A percentile compares a stretch with the other conserved stretches of the same genome.
phyloP scores from a whole-genome alignment of 2,329 filamentous ascomycete genomes.

The Aureobasidium subglaciale region DNA sequence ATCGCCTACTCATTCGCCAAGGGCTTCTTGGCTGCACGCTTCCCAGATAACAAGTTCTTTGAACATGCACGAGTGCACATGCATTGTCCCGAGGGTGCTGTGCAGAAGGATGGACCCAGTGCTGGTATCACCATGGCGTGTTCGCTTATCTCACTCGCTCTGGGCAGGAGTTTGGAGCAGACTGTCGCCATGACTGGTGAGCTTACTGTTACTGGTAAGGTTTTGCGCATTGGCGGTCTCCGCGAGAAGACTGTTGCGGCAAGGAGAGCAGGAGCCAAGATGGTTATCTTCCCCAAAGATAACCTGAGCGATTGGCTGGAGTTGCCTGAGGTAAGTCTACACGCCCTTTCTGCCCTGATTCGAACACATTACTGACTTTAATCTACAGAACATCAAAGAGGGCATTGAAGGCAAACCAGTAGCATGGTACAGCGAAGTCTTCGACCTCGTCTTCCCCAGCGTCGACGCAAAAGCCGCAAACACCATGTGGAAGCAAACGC shows the following conservation, averaged over 20 bases:
- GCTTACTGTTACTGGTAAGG: slow-evolving; percentile 92
- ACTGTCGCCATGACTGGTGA: slow-evolving; percentile 97
- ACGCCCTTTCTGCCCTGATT: background rate
- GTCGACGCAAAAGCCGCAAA: slow-evolving; percentile 69
- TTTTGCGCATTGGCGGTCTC: slow-evolving; percentile 85
- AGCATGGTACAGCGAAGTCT: slow-evolving; percentile 90
- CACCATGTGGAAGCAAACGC: slow-evolving; percentile 59
- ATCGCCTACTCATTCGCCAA: slow-evolving; percentile 98
- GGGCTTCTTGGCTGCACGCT: slow-evolving; percentile 74
- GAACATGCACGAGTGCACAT: slow-evolving; percentile 92
- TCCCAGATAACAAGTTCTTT: slow-evolving; percentile 89
- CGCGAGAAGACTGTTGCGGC: slow-evolving; percentile 97
- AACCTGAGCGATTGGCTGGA: slow-evolving; percentile 97
- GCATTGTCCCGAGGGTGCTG: slow-evolving; percentile 93
- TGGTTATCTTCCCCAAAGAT: slow-evolving; percentile 89
- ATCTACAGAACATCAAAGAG: slow-evolving; percentile 84
- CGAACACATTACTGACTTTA: background rate
- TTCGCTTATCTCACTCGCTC: slow-evolving; percentile 74
- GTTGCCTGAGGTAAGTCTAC: slow-evolving; percentile 74
- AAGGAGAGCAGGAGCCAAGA: slow-evolving; percentile 82
- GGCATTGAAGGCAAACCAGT: slow-evolving; percentile 88
- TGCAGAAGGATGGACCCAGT: slow-evolving; percentile 73
- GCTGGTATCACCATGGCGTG: slow-evolving; percentile 99
- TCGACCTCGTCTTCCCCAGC: slow-evolving; percentile 79
- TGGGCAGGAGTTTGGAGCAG: slow-evolving; percentile 71